These are phyloP conservation scores for Flaveria linearis DNA, from an alignment of 129 eudicot species.

Conservation along the genomic window DNA sequence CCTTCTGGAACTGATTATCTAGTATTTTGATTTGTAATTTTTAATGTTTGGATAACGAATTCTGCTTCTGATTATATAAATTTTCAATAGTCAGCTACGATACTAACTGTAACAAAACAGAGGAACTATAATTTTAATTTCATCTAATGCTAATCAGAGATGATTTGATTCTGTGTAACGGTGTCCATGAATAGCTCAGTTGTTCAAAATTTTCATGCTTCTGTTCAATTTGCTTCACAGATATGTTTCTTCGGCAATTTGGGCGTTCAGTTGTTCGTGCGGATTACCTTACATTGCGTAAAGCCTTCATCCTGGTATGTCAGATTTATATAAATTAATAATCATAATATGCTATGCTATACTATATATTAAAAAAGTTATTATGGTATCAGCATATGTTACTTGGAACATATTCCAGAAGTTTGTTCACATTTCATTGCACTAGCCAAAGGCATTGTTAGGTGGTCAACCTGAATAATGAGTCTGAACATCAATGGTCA, in stretches of 20 bases:
- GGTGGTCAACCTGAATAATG: neutral
- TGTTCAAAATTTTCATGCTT: conserved; percentile 2
- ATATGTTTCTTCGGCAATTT: conserved; percentile 92
- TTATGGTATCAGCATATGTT: neutral
- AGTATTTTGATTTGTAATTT: no score
- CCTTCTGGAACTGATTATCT: neutral
- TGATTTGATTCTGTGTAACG: neutral
- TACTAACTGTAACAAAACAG: no score
- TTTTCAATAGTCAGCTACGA: no score
- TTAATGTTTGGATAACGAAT: no score
- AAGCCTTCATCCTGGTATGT: conserved; percentile 82
- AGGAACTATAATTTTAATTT: neutral
- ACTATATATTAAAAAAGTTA: neutral
- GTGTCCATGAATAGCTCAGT: neutral
- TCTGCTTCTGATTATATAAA: no score
- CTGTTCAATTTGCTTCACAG: conserved; percentile 41
- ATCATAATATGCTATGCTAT: neutral
- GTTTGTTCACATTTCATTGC: neutral
- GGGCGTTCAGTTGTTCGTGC: conserved; percentile 90
- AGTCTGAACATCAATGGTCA: neutral
- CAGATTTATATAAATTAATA: neutral
- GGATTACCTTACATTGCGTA: conserved; percentile 93
- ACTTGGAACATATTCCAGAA: neutral
- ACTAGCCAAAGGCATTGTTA: neutral
- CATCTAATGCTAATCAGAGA: neutral